Evolutionary conservation across 2,329 filamentous ascomycete genomes (phyloP).

Genomic region (Aspergillus sp.): DNA sequence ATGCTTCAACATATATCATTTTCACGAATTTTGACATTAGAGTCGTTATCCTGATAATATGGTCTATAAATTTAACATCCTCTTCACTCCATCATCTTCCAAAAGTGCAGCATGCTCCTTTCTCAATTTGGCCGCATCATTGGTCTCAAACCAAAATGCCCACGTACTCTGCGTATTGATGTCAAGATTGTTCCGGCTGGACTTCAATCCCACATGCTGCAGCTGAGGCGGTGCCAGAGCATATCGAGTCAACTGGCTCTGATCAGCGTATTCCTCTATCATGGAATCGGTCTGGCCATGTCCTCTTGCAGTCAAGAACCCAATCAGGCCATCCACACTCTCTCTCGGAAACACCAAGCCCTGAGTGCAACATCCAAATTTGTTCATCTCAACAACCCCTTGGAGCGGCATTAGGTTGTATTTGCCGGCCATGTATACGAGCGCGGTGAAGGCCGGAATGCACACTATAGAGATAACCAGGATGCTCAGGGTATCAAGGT

Average conservation of each 20-base stretch:
- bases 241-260: constrained; percentile 12
- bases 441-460: constrained; percentile 25
- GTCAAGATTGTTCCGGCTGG: constrained; percentile 28
- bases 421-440: constrained; percentile 31
- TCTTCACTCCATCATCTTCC: constrained; percentile 5
- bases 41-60: too few species aligned
- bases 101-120: constrained; percentile 23
- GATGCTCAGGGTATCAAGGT: constrained; percentile 22
- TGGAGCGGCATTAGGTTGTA: constrained; percentile 26
- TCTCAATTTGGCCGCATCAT: constrained; percentile 21
- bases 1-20: too few species aligned
- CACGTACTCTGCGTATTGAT: constrained; percentile 31
- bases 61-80: background rate
- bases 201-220: constrained; percentile 32
- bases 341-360: constrained; percentile 33
- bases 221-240: constrained; percentile 29
- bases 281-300: constrained; percentile 29
- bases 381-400: constrained; percentile 30
- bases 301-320: constrained; percentile 16
- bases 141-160: constrained; percentile 33
- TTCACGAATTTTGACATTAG: too few species aligned
- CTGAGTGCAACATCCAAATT: constrained; percentile 38
- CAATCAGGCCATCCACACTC: constrained; percentile 22
- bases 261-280: constrained; percentile 30
- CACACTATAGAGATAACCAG: constrained; percentile 21